Conservation (phyloP, 192 early-diverging fungal species). For the Entophlyctis helioformis region DNA sequence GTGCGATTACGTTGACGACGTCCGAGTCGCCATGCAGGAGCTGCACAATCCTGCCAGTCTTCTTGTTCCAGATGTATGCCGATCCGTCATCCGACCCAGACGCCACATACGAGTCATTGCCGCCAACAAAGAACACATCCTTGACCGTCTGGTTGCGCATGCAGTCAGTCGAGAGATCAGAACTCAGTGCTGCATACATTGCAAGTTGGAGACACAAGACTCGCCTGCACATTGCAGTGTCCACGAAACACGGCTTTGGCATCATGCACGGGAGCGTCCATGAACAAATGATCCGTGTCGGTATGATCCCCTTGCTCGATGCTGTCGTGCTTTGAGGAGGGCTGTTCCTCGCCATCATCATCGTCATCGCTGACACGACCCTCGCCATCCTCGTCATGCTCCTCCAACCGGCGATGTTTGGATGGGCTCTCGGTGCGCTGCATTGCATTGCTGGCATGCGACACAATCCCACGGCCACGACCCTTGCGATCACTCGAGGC, state of each 20-base stretch:
- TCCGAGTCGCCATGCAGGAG: conserved; percentile 53
- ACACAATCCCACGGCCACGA: no score
- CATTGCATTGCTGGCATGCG: background rate
- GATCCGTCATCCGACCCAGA: conserved; percentile 71
- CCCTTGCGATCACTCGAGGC: background rate
- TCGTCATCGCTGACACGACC: background rate
- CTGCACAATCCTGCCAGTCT: conserved; percentile 42
- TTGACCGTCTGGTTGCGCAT: conserved; percentile 44
- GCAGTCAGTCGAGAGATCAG: conserved; percentile 1
- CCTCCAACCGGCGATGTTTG: background rate
- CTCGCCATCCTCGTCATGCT: background rate
- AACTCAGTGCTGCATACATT: conserved; percentile 1
- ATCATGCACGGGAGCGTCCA: background rate
- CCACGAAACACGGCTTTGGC: conserved; percentile 11
- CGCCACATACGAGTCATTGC: conserved; percentile 53
- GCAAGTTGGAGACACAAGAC: conserved; percentile 14
- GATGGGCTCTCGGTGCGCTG: background rate
- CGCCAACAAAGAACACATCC: conserved; percentile 60
- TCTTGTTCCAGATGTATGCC: conserved; percentile 56
- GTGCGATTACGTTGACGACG: conserved; percentile 43
- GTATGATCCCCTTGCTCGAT: conserved; percentile 3
- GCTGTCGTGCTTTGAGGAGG: background rate
- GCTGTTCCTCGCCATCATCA: background rate
- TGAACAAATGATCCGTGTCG: background rate
- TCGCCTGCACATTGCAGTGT: conserved; percentile 25